phyloP scores from a whole-genome alignment of 768 basidiomycete species.

The Suillus luteus region DNA sequence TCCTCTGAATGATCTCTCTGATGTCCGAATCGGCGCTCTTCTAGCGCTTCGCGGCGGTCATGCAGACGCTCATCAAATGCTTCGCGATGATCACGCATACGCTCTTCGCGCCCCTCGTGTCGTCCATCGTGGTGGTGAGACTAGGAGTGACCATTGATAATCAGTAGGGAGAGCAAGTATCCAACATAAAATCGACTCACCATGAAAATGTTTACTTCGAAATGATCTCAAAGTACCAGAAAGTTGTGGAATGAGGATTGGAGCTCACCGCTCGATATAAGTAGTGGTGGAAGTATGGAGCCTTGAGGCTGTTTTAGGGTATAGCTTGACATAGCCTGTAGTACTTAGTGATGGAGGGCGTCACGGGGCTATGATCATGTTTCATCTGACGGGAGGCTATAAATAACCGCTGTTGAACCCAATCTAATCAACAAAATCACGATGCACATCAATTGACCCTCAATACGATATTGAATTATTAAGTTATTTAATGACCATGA shows the following conservation, averaged over 20 bases:
- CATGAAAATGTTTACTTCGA: background rate
- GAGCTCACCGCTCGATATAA: background rate
- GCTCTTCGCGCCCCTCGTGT: slow-evolving; percentile 17
- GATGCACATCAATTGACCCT: background rate
- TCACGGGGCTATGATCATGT: background rate
- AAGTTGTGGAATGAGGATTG: background rate
- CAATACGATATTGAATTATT: background rate
- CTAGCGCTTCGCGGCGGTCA: slow-evolving; percentile 5
- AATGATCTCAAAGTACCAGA: background rate
- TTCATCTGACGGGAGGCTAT: background rate
- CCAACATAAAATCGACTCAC: background rate
- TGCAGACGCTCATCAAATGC: slow-evolving; percentile 11
- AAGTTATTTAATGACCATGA: background rate
- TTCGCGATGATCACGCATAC: slow-evolving; percentile 10
- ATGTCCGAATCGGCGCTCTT: slow-evolving; percentile 6
- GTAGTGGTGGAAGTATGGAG: background rate
- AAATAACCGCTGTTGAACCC: too few species aligned
- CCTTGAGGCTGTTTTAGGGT: background rate
- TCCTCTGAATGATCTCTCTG: slow-evolving; percentile 7
- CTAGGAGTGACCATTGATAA: background rate
- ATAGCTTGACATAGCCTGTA: background rate
- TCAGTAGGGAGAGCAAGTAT: background rate
- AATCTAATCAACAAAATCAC: too few species aligned
- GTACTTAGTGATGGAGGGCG: background rate
- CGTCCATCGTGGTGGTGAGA: background rate